Percentiles rank a stretch among this genome's conserved stretches.
These are phyloP conservation scores for Aaosphaeria arxii DNA, from an alignment of 2,329 filamentous ascomycete genomes.

Conservation along the genomic window DNA sequence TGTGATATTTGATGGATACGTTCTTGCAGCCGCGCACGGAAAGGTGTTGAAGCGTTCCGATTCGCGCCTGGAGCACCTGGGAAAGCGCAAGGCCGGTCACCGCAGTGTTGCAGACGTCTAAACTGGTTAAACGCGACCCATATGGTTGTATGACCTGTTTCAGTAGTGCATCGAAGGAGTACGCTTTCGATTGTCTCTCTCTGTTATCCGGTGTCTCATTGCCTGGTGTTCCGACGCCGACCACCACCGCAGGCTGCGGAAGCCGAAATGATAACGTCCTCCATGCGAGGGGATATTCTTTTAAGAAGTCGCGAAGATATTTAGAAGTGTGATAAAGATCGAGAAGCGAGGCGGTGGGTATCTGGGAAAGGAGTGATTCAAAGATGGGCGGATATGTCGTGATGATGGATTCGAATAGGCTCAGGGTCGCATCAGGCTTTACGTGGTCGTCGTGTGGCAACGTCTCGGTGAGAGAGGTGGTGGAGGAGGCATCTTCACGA, in stretches of 20 bases:
- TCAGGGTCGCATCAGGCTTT: conserved; percentile 16
- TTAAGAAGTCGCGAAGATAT: conserved; percentile 54
- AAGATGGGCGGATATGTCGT: conserved; percentile 57
- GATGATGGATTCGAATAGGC: conserved; percentile 53
- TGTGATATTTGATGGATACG: conserved; percentile 63
- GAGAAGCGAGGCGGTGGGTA: conserved; percentile 56
- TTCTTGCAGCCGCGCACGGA: conserved; percentile 63
- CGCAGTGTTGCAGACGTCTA: conserved; percentile 61
- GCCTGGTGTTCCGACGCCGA: conserved; percentile 30
- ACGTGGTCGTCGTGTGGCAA: conserved; percentile 7
- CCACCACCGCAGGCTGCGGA: conserved; percentile 36
- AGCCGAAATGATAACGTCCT: conserved; percentile 59
- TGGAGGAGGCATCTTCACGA: conserved; percentile 3
- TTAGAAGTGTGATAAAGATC: conserved; percentile 58
- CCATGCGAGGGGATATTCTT: conserved; percentile 59
- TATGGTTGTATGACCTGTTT: conserved; percentile 56
- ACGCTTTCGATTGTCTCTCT: conserved; percentile 53
- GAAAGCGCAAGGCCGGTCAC: conserved; percentile 57
- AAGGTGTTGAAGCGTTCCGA: conserved; percentile 56
- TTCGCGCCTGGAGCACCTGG: conserved; percentile 53
- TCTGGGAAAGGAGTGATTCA: conserved; percentile 57
- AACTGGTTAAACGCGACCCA: conserved; percentile 53
- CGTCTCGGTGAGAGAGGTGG: conserved; percentile 1
- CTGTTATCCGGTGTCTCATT: conserved; percentile 39
- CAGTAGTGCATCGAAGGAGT: conserved; percentile 57